Conservation (phyloP, 164 flowering plant species). For the Nelumbo lutea region DNA sequence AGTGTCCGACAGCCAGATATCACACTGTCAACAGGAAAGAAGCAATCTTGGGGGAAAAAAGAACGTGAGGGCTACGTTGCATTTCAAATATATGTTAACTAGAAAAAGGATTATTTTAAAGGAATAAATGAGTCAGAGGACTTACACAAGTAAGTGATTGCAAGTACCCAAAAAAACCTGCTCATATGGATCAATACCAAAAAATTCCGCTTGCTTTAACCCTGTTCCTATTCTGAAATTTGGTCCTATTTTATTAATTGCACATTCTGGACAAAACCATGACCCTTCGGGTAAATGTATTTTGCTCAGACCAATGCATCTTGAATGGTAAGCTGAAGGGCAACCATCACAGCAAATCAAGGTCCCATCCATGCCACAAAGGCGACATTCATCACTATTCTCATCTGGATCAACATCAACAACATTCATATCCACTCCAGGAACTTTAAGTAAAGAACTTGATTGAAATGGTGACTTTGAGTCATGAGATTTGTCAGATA, state of each 20-base stretch:
- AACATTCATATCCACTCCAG: constrained; percentile 21
- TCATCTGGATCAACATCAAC: constrained; percentile 49
- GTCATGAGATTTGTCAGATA: constrained; percentile 23
- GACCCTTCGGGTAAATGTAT: constrained; percentile 64
- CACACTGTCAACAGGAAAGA: no score
- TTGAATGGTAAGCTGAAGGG: constrained; percentile 89
- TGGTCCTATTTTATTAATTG: constrained; percentile 46
- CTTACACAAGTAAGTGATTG: constrained; percentile 92
- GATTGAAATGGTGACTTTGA: constrained; percentile 15
- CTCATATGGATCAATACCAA: constrained; percentile 72
- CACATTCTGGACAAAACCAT: constrained; percentile 97
- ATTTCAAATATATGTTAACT: no score
- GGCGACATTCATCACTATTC: constrained; percentile 87
- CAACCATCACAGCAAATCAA: constrained; percentile 98
- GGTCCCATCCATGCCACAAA: constrained; percentile 98
- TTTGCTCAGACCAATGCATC: constrained; percentile 86
- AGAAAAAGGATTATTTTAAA: no score
- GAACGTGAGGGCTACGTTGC: no score
- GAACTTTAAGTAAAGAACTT: constrained; percentile 20
- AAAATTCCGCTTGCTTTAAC: constrained; percentile 65
- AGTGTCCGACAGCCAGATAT: no score
- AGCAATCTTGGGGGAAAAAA: no score
- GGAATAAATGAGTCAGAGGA: constrained; percentile 8
- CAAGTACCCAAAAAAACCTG: constrained; percentile 80
- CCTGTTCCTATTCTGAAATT: constrained; percentile 40